Evolutionary conservation across 257 asterid species (phyloP).

Genomic region (Solanum ossicruentum): DNA sequence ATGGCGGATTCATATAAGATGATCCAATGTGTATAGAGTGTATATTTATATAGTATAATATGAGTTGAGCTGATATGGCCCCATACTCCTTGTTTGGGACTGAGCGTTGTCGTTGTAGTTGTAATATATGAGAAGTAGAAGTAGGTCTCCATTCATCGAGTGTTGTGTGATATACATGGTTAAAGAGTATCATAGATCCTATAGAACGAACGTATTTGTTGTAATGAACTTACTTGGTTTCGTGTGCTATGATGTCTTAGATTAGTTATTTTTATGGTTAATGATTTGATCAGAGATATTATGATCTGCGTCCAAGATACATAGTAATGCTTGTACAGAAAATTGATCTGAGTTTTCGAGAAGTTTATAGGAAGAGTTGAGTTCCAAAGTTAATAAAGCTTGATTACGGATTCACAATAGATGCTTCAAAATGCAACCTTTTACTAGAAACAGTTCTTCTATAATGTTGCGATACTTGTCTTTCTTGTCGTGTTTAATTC

Average conservation of each 20-base stretch:
- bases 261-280: background rate
- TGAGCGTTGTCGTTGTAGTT: background rate
- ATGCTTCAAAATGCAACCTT: background rate
- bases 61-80: background rate
- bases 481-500: background rate
- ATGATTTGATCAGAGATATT: background rate
- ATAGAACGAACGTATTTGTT: background rate
- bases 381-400: background rate
- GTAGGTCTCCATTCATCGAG: background rate
- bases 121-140: background rate
- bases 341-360: background rate
- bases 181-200: background rate
- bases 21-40: background rate
- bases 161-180: background rate
- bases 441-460: background rate
- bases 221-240: background rate
- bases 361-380: background rate
- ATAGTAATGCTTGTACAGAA: background rate
- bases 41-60: background rate
- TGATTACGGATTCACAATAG: background rate
- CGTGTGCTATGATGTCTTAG: background rate
- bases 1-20: background rate
- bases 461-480: background rate
- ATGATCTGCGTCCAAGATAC: background rate
- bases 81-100: background rate